phyloP scores from a whole-genome alignment of 371 early-diverging fungal genomes.

The Choanephora cucurbitarum region DNA sequence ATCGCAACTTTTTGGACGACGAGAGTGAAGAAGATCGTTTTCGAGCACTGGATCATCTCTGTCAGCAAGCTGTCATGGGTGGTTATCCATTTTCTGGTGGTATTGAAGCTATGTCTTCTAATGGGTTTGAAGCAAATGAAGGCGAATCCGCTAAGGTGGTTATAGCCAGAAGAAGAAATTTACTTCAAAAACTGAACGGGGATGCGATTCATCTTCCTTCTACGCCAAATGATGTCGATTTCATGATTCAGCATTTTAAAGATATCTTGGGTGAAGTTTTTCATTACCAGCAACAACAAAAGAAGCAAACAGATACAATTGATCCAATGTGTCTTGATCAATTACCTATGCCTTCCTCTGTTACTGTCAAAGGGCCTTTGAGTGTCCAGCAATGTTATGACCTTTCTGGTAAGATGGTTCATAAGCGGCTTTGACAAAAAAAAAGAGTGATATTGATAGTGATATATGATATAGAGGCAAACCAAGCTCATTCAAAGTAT shows the following conservation, averaged over 20 bases:
- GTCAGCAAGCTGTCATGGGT: slow-evolving; percentile 51
- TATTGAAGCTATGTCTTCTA: slow-evolving; percentile 44
- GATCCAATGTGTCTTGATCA: slow-evolving; percentile 31
- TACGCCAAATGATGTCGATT: slow-evolving; percentile 38
- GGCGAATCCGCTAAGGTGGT: slow-evolving; percentile 54
- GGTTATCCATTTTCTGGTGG: slow-evolving; percentile 55
- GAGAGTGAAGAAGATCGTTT: slow-evolving; percentile 13
- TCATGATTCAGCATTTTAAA: slow-evolving; percentile 48
- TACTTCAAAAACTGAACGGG: slow-evolving; percentile 47
- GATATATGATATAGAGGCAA: slow-evolving; percentile 50
- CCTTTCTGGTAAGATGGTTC: slow-evolving; percentile 44
- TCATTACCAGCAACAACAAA: slow-evolving; percentile 26
- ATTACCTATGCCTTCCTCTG: slow-evolving; percentile 37
- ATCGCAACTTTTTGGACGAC: not conserved
- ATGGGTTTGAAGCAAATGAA: slow-evolving; percentile 48
- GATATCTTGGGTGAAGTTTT: slow-evolving; percentile 44
- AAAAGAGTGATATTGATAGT: too few species aligned
- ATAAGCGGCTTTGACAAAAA: too few species aligned
- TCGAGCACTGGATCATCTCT: slow-evolving; percentile 33
- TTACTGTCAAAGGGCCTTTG: slow-evolving; percentile 48
- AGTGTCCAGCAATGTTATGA: slow-evolving; percentile 55
- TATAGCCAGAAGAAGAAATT: slow-evolving; percentile 47
- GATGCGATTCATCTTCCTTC: slow-evolving; percentile 49
- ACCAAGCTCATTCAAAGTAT: slow-evolving; percentile 62
- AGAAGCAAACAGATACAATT: slow-evolving; percentile 17